Conservation (phyloP, 305 asterid genomes). For the Caryopteris hybrid region DNA sequence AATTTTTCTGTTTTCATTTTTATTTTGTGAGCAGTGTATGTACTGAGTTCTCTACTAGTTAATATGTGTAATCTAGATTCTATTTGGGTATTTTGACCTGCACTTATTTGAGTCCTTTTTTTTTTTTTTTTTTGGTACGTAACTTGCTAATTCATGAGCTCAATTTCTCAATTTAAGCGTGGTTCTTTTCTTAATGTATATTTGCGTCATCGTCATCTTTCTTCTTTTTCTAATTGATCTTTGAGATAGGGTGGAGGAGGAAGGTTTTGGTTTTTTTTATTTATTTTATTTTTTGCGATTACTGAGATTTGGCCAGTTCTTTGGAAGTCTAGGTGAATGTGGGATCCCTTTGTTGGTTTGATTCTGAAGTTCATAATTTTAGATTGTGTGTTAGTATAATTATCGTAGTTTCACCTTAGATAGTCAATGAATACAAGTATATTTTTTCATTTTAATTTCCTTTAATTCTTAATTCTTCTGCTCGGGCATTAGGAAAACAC, state of each 20-base stretch:
- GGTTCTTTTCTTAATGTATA: background rate
- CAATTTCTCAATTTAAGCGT: background rate
- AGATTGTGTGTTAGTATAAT: background rate
- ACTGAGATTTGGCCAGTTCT: background rate
- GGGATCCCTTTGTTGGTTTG: background rate
- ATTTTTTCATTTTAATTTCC: background rate
- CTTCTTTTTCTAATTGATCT: background rate
- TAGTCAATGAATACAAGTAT: background rate
- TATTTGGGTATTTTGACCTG: background rate
- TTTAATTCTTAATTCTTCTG: slow-evolving; percentile 15
- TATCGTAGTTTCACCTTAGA: background rate
- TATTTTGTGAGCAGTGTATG: background rate
- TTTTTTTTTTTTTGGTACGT: background rate
- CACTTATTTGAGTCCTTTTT: slow-evolving; percentile 5
- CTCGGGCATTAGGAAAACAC: slow-evolving; percentile 10
- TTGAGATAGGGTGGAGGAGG: background rate
- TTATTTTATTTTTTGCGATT: background rate
- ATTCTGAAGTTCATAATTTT: no score
- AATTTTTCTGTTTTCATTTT: background rate
- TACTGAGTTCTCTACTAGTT: background rate
- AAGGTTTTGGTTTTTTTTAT: background rate
- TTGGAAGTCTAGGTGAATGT: background rate
- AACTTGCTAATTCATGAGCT: slow-evolving; percentile 12
- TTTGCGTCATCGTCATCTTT: background rate
- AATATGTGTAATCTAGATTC: slow-evolving; percentile 3